phyloP scores from a whole-genome alignment of 2,329 filamentous ascomycete genomes.

The Epichloe coenophiala region DNA sequence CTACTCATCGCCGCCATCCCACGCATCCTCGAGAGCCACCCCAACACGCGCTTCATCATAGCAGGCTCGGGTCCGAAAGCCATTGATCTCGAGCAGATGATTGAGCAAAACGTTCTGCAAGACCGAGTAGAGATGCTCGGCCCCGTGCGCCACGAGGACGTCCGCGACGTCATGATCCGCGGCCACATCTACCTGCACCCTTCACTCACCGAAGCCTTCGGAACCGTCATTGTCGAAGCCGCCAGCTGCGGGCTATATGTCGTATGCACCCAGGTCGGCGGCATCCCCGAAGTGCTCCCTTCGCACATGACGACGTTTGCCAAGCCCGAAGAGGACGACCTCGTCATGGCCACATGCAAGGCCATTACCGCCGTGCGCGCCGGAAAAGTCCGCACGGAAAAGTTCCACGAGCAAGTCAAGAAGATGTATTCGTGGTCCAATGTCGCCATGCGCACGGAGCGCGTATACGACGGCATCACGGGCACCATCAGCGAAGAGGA shows the following conservation, averaged over 20 bases:
- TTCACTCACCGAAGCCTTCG: slow-evolving; percentile 90
- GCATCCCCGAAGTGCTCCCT: slow-evolving; percentile 90
- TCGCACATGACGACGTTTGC: slow-evolving; percentile 97
- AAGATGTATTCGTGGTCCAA: slow-evolving; percentile 99
- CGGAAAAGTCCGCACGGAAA: slow-evolving; percentile 78
- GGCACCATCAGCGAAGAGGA: slow-evolving; percentile 75
- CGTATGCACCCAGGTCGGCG: slow-evolving; percentile 90
- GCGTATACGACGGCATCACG: slow-evolving; percentile 87
- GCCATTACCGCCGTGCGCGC: slow-evolving; percentile 78
- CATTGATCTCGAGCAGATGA: slow-evolving; percentile 96
- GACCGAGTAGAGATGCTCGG: slow-evolving; percentile 89
- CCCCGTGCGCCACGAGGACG: slow-evolving; percentile 86
- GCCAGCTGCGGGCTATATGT: slow-evolving; percentile 93
- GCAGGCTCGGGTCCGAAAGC: slow-evolving; percentile 92
- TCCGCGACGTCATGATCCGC: slow-evolving; percentile 91
- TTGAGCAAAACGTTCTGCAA: slow-evolving; percentile 87
- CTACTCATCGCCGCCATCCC: slow-evolving; percentile 93
- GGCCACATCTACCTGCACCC: slow-evolving; percentile 96
- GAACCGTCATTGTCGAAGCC: slow-evolving; percentile 94
- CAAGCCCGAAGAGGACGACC: slow-evolving; percentile 88
- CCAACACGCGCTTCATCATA: slow-evolving; percentile 93
- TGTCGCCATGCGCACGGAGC: slow-evolving; percentile 82
- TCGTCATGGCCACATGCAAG: slow-evolving; percentile 77
- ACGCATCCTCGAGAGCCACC: slow-evolving; percentile 75
- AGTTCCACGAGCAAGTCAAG: slow-evolving; percentile 92